Conservation (phyloP, 106 monocot genomes). For the Hemerocallis citrina region DNA sequence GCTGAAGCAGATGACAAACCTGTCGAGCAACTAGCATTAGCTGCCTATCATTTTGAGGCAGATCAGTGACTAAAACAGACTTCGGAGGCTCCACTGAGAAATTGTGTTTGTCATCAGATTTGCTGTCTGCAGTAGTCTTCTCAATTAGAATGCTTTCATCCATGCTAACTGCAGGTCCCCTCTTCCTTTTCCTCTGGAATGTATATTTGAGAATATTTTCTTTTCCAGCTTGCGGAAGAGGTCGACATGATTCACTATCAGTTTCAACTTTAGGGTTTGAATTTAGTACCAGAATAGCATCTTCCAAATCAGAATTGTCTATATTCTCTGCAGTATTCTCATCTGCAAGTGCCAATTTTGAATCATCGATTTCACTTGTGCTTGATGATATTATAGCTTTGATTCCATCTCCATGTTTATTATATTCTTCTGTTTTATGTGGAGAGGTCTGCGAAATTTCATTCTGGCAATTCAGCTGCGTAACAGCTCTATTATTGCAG, state of each 20-base stretch:
- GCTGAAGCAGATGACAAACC: background rate
- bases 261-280: background rate
- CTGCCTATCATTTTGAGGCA: conserved; percentile 18
- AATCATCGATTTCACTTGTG: background rate
- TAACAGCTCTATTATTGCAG: conserved; percentile 4
- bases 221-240: conserved; percentile 12
- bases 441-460: background rate
- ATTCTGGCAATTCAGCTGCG: background rate
- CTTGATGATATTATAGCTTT: background rate
- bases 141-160: conserved; percentile 1
- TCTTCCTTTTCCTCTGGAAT: conserved; percentile 28
- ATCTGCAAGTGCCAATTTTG: conserved; percentile 1
- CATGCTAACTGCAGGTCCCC: conserved; percentile 8
- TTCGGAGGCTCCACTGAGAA: background rate
- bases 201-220: conserved; percentile 24
- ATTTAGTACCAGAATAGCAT: background rate
- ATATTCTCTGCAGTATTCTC: background rate
- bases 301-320: background rate
- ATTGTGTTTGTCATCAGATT: conserved; percentile 3
- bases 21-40: conserved; percentile 28
- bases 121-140: conserved; percentile 1
- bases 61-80: conserved; percentile 7
- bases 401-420: background rate
- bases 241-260: background rate
- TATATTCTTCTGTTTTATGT: background rate